A percentile compares a stretch with the other conserved stretches of the same genome.
These are phyloP conservation scores for Cladorrhinum sp. DNA, from an alignment of 2,329 filamentous ascomycete genomes.

Conservation along the genomic window DNA sequence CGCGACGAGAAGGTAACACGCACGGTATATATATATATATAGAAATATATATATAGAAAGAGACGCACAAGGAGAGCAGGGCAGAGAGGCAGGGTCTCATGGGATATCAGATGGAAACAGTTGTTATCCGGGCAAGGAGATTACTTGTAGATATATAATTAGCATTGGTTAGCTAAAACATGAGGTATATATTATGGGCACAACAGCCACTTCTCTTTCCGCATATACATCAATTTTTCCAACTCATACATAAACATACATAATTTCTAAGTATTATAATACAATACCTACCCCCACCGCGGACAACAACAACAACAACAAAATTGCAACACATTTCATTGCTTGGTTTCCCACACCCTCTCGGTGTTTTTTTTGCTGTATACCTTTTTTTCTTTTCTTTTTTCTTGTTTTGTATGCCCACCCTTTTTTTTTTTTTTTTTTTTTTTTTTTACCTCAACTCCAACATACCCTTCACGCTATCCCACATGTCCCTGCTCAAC, in stretches of 20 bases:
- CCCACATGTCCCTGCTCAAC: constrained; percentile 68
- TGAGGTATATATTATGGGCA: no score
- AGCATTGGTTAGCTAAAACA: no score
- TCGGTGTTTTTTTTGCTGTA: neutral
- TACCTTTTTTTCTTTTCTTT: neutral
- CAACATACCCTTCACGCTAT: constrained; percentile 77
- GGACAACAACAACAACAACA: neutral
- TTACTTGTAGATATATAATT: no score
- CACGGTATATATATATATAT: no score
- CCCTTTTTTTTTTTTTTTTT: neutral
- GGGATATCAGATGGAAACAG: no score
- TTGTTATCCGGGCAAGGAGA: no score
- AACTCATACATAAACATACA: neutral
- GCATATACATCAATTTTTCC: neutral
- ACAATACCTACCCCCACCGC: neutral
- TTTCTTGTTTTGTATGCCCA: neutral
- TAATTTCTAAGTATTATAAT: neutral
- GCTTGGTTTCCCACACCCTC: no score
- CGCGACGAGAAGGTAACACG: no score
- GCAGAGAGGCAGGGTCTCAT: no score
- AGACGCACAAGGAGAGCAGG: neutral
- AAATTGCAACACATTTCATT: neutral
- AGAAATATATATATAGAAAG: neutral
- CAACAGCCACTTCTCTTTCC: no score
- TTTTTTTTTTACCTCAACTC: constrained; percentile 57